These are phyloP conservation scores for Aegilops umbellulata DNA, from an alignment of 176 grass and related monocot genomes.

Conservation along the genomic window DNA sequence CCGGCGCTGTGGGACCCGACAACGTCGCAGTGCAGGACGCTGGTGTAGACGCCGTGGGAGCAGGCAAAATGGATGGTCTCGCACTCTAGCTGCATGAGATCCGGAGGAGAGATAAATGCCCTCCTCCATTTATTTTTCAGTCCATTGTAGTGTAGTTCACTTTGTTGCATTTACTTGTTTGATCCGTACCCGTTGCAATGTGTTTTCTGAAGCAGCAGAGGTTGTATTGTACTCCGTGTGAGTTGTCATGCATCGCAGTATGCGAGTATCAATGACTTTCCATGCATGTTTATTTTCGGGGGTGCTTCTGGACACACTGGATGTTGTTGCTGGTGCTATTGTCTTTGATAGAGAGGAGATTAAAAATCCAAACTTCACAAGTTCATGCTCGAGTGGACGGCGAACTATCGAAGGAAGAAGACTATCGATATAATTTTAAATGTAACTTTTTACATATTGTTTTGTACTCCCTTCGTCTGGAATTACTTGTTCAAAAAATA, in stretches of 20 bases:
- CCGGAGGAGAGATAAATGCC: slow-evolving; percentile 34
- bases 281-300: too few relatives aligned
- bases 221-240: not conserved
- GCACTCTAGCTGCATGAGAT: not conserved
- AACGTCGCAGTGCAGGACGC: slow-evolving; percentile 59
- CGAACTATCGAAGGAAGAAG: too few relatives aligned
- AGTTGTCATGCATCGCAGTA: not conserved
- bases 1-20: slow-evolving; percentile 86
- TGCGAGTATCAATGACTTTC: not conserved
- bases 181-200: not conserved
- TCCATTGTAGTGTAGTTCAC: slow-evolving; percentile 3
- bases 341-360: too few relatives aligned
- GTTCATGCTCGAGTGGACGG: too few relatives aligned
- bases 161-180: slow-evolving; percentile 12
- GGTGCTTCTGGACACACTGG: too few relatives aligned
- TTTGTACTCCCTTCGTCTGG: too few relatives aligned
- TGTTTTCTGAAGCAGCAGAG: not conserved
- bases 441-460: too few relatives aligned
- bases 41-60: slow-evolving; percentile 38
- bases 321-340: too few relatives aligned
- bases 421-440: too few relatives aligned
- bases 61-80: not conserved
- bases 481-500: too few relatives aligned
- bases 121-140: slow-evolving; percentile 31
- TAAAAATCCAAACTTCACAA: too few relatives aligned